Base-by-base conservation (phyloP, 768 basidiomycete genomes). In the Phlegmacium glaucopus region DNA sequence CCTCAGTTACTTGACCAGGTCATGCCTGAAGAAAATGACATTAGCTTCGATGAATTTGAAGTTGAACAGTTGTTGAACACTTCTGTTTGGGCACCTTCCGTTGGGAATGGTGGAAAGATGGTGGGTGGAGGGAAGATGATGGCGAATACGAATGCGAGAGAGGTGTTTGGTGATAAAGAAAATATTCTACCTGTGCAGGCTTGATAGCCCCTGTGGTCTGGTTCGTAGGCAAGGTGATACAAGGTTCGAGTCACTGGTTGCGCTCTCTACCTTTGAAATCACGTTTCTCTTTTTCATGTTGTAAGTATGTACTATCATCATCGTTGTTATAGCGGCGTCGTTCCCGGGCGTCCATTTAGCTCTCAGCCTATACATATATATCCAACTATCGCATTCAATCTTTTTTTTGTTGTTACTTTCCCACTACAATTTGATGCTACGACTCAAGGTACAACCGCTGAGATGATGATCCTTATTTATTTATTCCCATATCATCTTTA, bases 21-120 rank as follows among this genome's bases (percentile, higher is more conserved):
- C 32, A 10, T 34, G 11, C 32, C 32, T 11, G 32, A 34, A 34
- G 32, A 34, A 10, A 4, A 2, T 6, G 32, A 34, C 32, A 58
- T 78, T 27, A 83, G 80, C 55, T 83, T 81, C 50, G 82, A 80
- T 61, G 74, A 65, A 55, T 30, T 74, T 1, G 64, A 65, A 47
- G 61, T 67, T 49, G 65, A 67, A 44, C 51, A 69, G 44, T 63
- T 62, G 25, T 47, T 56, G 49, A 57, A 48, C 37, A 45, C 48
- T 37, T 56, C 53, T 16, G 44, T 55, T 6, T 27, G 52, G 50
- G 12, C 38, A 35, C 32, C 15, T 17, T 52, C 43, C 49, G 44
- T 43, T 49, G 53, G 54, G 56, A 62, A 35, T 13, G 46, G 48
- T 16, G 36, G 49, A 25, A 55, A 47, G 35, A 55, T 61, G 45